phyloP scores from a whole-genome alignment of 2,329 filamentous ascomycete genomes.

The Reticulascus tulasneorum region DNA sequence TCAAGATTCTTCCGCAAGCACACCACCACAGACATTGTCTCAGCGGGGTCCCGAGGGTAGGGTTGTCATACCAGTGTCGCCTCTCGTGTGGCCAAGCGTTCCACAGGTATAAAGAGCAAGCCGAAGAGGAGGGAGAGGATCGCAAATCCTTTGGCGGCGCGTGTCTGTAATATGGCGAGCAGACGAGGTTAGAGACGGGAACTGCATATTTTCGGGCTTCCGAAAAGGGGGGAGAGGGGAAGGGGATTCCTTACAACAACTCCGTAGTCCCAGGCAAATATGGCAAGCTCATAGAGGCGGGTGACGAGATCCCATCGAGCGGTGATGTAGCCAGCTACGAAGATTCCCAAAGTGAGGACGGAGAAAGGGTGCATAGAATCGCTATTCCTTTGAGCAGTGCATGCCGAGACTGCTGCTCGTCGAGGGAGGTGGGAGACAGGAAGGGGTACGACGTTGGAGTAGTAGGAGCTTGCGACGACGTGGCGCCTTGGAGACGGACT shows the following conservation, averaged over 20 bases:
- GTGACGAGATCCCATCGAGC: conserved; percentile 98
- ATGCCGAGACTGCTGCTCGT: conserved; percentile 34
- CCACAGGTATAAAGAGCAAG: conserved; percentile 76
- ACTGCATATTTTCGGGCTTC: too few species aligned
- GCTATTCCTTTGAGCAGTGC: conserved; percentile 37
- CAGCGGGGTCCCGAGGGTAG: conserved; percentile 8
- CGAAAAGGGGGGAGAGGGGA: background rate
- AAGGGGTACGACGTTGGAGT: conserved; percentile 4
- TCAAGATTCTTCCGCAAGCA: conserved; percentile 15
- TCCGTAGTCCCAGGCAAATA: conserved; percentile 98
- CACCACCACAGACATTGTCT: conserved; percentile 9
- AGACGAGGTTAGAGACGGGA: conserved; percentile 3
- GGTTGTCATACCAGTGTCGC: conserved; percentile 64
- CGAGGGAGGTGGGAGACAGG: conserved; percentile 5
- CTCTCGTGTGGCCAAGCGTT: conserved; percentile 77
- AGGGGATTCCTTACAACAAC: conserved; percentile 67
- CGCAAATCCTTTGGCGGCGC: conserved; percentile 80
- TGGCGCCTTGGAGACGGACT: background rate
- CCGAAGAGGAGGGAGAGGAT: conserved; percentile 82
- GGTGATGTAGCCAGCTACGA: conserved; percentile 98
- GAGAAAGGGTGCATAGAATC: conserved; percentile 96
- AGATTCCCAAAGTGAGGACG: conserved; percentile 91
- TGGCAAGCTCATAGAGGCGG: conserved; percentile 90
- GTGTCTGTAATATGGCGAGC: conserved; percentile 51
- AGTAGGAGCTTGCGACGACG: conserved; percentile 1